phyloP scores from a whole-genome alignment of 1,284 basidiomycete genomes.

The Earliella scabrosa region DNA sequence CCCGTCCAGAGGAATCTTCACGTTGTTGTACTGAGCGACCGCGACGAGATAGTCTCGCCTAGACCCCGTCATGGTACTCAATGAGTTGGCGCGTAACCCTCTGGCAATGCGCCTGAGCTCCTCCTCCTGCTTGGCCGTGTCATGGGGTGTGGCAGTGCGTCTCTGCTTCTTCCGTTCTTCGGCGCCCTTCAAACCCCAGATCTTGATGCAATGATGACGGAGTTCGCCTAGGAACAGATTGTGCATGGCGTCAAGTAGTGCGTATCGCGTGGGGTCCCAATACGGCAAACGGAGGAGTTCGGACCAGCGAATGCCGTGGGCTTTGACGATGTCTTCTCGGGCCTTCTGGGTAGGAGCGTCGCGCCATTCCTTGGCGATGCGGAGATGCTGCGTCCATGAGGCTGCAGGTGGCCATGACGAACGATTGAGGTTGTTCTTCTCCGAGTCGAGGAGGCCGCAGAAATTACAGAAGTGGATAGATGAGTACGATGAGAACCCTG shows the following conservation, averaged over 20 bases:
- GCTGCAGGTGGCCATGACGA: slow-evolving; percentile 5
- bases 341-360: slow-evolving; percentile 27
- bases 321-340: slow-evolving; percentile 28
- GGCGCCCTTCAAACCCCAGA: neutral
- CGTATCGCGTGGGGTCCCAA: slow-evolving; percentile 38
- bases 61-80: no score
- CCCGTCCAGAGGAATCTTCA: no score
- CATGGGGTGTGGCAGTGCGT: no score
- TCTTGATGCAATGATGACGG: slow-evolving; percentile 2
- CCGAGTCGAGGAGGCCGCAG: slow-evolving; percentile 8
- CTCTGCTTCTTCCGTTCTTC: neutral
- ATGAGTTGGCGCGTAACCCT: no score
- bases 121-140: neutral
- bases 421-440: slow-evolving; percentile 16
- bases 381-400: slow-evolving; percentile 8
- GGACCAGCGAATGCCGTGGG: slow-evolving; percentile 40
- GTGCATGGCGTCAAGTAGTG: slow-evolving; percentile 23
- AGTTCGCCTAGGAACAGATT: slow-evolving; percentile 12
- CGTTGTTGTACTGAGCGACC: no score
- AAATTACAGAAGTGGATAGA: slow-evolving; percentile 24
- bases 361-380: slow-evolving; percentile 31
- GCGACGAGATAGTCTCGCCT: no score
- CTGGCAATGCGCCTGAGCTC: no score
- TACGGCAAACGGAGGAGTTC: slow-evolving; percentile 40
- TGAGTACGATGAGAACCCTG: slow-evolving; percentile 12